Base-by-base conservation (phyloP, 2,329 filamentous ascomycete genomes). In the Penicillium sp. region DNA sequence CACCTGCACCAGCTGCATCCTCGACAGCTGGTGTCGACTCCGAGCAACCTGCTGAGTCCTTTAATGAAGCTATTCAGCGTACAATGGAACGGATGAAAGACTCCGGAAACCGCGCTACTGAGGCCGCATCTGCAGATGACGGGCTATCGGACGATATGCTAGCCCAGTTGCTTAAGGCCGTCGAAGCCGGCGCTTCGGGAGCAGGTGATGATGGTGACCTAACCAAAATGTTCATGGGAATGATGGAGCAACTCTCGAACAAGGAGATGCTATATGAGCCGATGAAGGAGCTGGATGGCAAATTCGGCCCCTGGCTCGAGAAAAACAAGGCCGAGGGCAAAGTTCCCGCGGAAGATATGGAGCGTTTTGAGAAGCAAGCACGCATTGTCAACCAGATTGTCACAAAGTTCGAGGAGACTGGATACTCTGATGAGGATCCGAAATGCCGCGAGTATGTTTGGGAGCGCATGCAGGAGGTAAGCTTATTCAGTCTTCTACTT, bases 231-330 rank as follows among this genome's bases (percentile, higher is more conserved):
- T 84, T 99, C 55, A 86, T 96, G 82, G 90, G 90, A 50, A 96
- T 97, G 91, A 97, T 99, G 93, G 91, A 97, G 77, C 92, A 99
- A 74, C 82, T 99, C 59, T 97, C 94, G 3, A 96, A 96, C 75
- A 97, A 96, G 79, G 94, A 97, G 64, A 97, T 99, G 59, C 77
- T 99, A 47, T 97, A 97, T 71, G 93, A 99, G 77, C 94, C 94
- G 2, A 97, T 99, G 92, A 96, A 96, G 79, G 94, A 99, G 76
- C 79, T 99, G 44, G 79, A 96, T 72, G 88, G 91, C 49, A 97
- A 97, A 75, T 99, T 94, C 69, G 93, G 92, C 0, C 86, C 77
- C 2, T 99, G 94, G 93, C 81, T 99, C 71, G 83, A 84, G 66
- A 88, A 90, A 75, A 93, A 97, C 72, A 80, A 81, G 63, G 82